A percentile compares a stretch with the other conserved stretches of the same genome.
phyloP scores from a whole-genome alignment of 371 early-diverging fungal species.

The Mucor velutinosus region DNA sequence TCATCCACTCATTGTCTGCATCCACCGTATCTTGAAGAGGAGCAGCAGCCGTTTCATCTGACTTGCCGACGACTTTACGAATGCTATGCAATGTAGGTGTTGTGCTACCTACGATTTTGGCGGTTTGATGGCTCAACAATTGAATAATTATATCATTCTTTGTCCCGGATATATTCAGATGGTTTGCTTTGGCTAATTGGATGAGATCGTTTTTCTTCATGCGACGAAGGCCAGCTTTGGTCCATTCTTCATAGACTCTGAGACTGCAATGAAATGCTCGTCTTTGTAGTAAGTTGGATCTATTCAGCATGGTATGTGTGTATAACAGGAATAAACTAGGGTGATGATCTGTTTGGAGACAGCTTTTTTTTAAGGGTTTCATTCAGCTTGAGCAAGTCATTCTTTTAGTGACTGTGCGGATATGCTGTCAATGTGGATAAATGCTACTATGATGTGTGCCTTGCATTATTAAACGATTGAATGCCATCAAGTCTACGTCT shows the following conservation, averaged over 20 bases:
- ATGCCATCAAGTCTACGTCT: too few species aligned
- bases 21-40: neutral
- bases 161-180: constrained; percentile 18
- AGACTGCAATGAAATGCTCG: constrained; percentile 11
- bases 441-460: too few species aligned
- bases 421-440: neutral
- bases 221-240: constrained; percentile 20
- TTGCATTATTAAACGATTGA: too few species aligned
- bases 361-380: neutral
- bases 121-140: constrained; percentile 16
- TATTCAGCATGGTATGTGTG: neutral
- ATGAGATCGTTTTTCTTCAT: constrained; percentile 27
- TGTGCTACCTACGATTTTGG: constrained; percentile 13
- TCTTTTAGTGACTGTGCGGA: neutral
- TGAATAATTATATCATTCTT: constrained; percentile 31
- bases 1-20: constrained; percentile 28
- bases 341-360: neutral
- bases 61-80: neutral
- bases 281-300: neutral
- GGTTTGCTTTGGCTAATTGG: constrained; percentile 20
- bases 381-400: neutral
- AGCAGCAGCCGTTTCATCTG: neutral
- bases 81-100: constrained; percentile 3
- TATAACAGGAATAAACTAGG: neutral
- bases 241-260: constrained; percentile 14